Evolutionary conservation across 2,329 filamentous ascomycete genomes (phyloP).

Genomic region (Phialophora expanda): DNA sequence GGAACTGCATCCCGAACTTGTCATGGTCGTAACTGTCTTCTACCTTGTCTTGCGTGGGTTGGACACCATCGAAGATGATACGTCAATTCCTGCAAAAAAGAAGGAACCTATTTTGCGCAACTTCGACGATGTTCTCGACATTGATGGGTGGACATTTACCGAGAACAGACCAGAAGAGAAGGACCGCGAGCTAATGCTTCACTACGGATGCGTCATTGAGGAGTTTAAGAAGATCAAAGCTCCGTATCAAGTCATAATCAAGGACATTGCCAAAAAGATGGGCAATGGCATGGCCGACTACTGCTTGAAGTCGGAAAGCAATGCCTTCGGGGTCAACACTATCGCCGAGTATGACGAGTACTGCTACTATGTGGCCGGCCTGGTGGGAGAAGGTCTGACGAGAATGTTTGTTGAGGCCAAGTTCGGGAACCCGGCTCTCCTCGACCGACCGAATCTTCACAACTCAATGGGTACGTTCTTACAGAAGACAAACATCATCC

Average conservation of each 20-base stretch:
- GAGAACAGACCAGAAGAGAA: slow-evolving; percentile 91
- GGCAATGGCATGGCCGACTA: slow-evolving; percentile 99
- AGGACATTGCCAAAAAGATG: slow-evolving; percentile 93
- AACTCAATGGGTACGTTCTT: slow-evolving; percentile 98
- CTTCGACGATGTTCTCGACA: slow-evolving; percentile 78
- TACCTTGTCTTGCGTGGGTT: slow-evolving; percentile 90
- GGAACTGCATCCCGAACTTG: slow-evolving; percentile 91
- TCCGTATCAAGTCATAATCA: slow-evolving; percentile 82
- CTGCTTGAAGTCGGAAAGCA: slow-evolving; percentile 79
- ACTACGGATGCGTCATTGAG: slow-evolving; percentile 84
- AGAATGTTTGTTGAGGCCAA: slow-evolving; percentile 85
- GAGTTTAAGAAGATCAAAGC: slow-evolving; percentile 90
- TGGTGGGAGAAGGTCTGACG: slow-evolving; percentile 94
- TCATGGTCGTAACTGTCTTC: slow-evolving; percentile 87
- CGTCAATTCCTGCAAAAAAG: slow-evolving; percentile 78
- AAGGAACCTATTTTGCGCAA: slow-evolving; percentile 86
- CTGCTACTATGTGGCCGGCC: slow-evolving; percentile 96
- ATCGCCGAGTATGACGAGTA: slow-evolving; percentile 92
- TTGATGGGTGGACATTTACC: slow-evolving; percentile 88
- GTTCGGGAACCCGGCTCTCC: slow-evolving; percentile 82
- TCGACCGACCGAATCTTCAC: slow-evolving; percentile 78
- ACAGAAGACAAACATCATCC: slow-evolving; percentile 98
- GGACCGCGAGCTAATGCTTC: slow-evolving; percentile 86
- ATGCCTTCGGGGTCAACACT: slow-evolving; percentile 78
- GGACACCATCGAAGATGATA: slow-evolving; percentile 99